Conservation (phyloP, 2,329 filamentous ascomycete species). For the Metarhizium humberi region DNA sequence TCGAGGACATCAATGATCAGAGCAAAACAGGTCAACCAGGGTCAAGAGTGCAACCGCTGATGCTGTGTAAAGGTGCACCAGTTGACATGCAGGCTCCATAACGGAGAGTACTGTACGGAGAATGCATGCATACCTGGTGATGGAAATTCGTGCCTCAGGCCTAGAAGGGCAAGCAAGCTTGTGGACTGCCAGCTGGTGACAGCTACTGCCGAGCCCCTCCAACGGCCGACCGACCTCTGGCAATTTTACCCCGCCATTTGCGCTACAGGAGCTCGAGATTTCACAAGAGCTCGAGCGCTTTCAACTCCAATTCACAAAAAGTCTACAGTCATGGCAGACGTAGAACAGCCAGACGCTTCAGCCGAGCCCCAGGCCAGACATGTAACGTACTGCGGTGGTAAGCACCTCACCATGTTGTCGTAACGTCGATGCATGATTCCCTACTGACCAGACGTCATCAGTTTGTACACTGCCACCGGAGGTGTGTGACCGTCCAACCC, state of each 20-base stretch:
- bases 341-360: slow-evolving; percentile 34
- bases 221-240: not conserved
- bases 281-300: slow-evolving; percentile 6
- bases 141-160: slow-evolving; percentile 2
- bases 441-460: slow-evolving; percentile 19
- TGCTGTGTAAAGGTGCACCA: too few relatives aligned
- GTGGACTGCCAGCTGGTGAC: not conserved
- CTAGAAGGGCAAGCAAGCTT: not conserved
- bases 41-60: too few relatives aligned
- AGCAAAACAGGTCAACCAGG: too few relatives aligned
- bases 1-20: too few relatives aligned
- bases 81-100: too few relatives aligned
- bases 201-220: slow-evolving; percentile 5
- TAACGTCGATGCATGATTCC: slow-evolving; percentile 8
- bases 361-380: slow-evolving; percentile 40
- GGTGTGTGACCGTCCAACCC: slow-evolving; percentile 29
- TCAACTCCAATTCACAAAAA: slow-evolving; percentile 4
- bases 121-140: too few relatives aligned
- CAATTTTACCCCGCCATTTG: slow-evolving; percentile 26
- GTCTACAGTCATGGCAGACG: slow-evolving; percentile 41
- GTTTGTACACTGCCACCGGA: slow-evolving; percentile 58
- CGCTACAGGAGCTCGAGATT: slow-evolving; percentile 17
- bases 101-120: too few relatives aligned
- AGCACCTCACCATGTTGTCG: slow-evolving; percentile 16
- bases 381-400: slow-evolving; percentile 51